A percentile compares a stretch with the other conserved stretches of the same genome.
Conservation (phyloP, 805 yeast species). For the Candida sphagnicola region DNA sequence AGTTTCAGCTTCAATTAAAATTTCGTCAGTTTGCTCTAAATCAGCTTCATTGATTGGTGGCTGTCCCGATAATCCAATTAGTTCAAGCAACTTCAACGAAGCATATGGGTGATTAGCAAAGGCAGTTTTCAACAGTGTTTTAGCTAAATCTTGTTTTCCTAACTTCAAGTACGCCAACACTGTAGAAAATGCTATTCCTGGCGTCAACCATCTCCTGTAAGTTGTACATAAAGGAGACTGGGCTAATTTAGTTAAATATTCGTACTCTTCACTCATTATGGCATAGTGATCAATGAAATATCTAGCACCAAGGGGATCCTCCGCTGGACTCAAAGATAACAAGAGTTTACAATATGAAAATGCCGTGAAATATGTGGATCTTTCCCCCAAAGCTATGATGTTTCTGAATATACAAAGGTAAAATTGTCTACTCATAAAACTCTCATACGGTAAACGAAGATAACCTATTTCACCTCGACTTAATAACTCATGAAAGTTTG, state of each 20-base stretch:
- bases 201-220: constrained; percentile 66
- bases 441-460: constrained; percentile 71
- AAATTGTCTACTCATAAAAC: constrained; percentile 71
- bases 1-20: constrained; percentile 47
- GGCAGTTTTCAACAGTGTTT: constrained; percentile 44
- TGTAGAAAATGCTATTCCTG: constrained; percentile 64
- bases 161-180: constrained; percentile 57
- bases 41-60: constrained; percentile 19
- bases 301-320: constrained; percentile 82
- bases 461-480: constrained; percentile 50
- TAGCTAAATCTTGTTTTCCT: constrained; percentile 43
- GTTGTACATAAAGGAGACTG: constrained; percentile 53
- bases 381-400: constrained; percentile 64
- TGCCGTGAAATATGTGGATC: constrained; percentile 77
- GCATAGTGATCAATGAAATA: constrained; percentile 81
- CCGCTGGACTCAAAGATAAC: constrained; percentile 65
- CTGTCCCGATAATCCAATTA: constrained; percentile 33
- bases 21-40: constrained; percentile 22
- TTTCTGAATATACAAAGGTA: constrained; percentile 71
- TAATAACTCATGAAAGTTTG: constrained; percentile 45
- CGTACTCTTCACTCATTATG: constrained; percentile 57
- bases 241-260: constrained; percentile 55
- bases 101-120: constrained; percentile 55
- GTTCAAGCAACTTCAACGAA: constrained; percentile 46
- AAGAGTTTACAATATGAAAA: constrained; percentile 69